Conservation (phyloP, 176 grass and related monocot species). For the Aechmea fasciata region DNA sequence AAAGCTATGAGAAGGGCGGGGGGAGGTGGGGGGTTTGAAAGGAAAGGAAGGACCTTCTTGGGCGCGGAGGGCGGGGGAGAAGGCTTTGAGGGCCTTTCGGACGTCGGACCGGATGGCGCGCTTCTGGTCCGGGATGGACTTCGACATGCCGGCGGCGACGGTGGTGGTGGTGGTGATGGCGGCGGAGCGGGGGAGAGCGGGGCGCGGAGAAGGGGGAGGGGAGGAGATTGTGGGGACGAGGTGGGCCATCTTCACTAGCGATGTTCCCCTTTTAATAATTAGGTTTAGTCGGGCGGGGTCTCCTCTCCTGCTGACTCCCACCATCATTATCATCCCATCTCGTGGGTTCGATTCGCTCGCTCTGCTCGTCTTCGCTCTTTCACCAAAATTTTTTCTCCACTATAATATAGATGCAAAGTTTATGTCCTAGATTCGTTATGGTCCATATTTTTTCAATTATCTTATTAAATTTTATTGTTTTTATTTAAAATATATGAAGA, state of each 20-base stretch:
- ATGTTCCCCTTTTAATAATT: background rate
- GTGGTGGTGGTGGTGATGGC: conserved; percentile 24
- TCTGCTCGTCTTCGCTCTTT: too few relatives aligned
- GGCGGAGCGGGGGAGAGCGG: background rate
- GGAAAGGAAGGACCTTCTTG: conserved; percentile 61
- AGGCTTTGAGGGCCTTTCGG: conserved; percentile 56
- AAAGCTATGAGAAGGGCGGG: background rate
- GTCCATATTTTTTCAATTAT: too few relatives aligned
- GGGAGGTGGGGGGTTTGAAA: background rate
- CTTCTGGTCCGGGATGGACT: conserved; percentile 43
- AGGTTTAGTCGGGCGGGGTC: background rate
- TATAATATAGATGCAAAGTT: too few relatives aligned
- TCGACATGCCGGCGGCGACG: conserved; percentile 20
- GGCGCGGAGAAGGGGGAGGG: background rate
- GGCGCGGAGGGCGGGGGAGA: conserved; percentile 51
- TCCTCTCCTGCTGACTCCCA: background rate
- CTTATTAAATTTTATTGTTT: too few relatives aligned
- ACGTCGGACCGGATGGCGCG: conserved; percentile 57
- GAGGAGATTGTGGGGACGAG: background rate
- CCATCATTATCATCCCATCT: too few relatives aligned
- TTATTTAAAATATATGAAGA: too few relatives aligned
- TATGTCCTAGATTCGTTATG: too few relatives aligned
- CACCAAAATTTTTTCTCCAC: too few relatives aligned
- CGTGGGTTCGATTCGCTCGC: too few relatives aligned
- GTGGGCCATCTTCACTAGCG: background rate